Conservation (phyloP, 768 basidiomycete genomes). For the Tricholoma terreum region DNA sequence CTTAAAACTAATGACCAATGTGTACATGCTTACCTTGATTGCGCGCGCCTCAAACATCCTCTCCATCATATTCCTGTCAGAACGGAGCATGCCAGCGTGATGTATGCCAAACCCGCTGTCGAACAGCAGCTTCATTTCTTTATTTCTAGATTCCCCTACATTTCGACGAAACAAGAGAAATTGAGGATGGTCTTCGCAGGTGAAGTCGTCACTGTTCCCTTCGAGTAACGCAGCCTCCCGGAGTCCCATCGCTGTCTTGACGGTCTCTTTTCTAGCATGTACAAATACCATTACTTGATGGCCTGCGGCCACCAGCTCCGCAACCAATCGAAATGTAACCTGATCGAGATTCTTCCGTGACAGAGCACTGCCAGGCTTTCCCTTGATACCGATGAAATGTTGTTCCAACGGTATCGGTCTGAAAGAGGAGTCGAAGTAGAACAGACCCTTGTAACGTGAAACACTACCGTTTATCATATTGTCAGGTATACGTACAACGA, state of each 20-base stretch:
- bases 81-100: constrained; percentile 96
- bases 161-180: constrained; percentile 74
- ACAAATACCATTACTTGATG: constrained; percentile 99
- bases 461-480: constrained; percentile 51
- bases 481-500: not conserved
- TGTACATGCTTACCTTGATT: constrained; percentile 68
- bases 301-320: constrained; percentile 81
- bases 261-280: constrained; percentile 96
- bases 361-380: constrained; percentile 71
- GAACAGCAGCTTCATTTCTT: constrained; percentile 95
- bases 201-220: constrained; percentile 74
- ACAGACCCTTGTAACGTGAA: constrained; percentile 80
- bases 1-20: not conserved
- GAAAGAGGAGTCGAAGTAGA: constrained; percentile 98
- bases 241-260: constrained; percentile 81
- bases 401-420: constrained; percentile 95
- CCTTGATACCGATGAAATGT: constrained; percentile 91
- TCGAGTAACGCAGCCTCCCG: constrained; percentile 74
- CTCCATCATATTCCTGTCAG: constrained; percentile 94
- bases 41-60: constrained; percentile 85
- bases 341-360: constrained; percentile 85
- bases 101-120: constrained; percentile 94
- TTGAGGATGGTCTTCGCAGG: constrained; percentile 76
- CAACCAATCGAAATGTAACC: constrained; percentile 88
- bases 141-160: constrained; percentile 81